A percentile compares a stretch with the other conserved stretches of the same genome.
Conservation (phyloP, 306 rosid species). For the Gastrolobium bilobum region DNA sequence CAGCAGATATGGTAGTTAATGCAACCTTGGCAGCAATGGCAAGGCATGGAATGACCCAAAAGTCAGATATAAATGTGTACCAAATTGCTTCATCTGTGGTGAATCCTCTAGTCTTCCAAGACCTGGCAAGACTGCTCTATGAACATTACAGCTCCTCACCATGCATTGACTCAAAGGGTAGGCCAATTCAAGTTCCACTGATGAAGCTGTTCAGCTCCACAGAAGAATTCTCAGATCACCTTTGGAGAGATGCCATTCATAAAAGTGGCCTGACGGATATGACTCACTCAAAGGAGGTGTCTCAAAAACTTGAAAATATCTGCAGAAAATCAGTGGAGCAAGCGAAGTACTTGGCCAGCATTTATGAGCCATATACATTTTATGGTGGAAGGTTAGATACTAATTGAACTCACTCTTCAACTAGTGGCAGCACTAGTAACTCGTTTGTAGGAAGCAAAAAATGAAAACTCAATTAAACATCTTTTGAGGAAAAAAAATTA, state of each 20-base stretch:
- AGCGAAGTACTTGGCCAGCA: constrained; percentile 87
- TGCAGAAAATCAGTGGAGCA: constrained; percentile 90
- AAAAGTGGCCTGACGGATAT: constrained; percentile 63
- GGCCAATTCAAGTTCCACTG: constrained; percentile 69
- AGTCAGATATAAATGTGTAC: constrained; percentile 67
- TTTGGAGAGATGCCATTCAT: constrained; percentile 78
- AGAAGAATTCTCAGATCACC: constrained; percentile 84
- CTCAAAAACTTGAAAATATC: constrained; percentile 71
- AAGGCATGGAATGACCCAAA: constrained; percentile 64
- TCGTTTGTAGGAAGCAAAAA: constrained; percentile 33
- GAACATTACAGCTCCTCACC: constrained; percentile 75
- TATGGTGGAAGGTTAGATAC: constrained; percentile 76
- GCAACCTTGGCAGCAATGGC: constrained; percentile 84
- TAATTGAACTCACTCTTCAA: background rate
- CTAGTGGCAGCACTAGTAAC: background rate
- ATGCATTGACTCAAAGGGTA: constrained; percentile 64
- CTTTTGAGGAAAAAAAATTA: background rate
- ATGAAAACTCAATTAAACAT: background rate
- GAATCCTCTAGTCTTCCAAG: constrained; percentile 64
- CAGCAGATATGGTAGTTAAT: constrained; percentile 84
- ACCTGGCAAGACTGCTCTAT: constrained; percentile 60
- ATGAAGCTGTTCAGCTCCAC: constrained; percentile 76
- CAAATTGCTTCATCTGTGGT: constrained; percentile 80
- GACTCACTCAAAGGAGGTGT: constrained; percentile 63
- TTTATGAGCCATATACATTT: constrained; percentile 88